Evolutionary conservation across 2,329 filamentous ascomycete genomes (phyloP), one percentile per base, ranked within the genome.

Genomic region (Colletotrichum truncatum): DNA sequence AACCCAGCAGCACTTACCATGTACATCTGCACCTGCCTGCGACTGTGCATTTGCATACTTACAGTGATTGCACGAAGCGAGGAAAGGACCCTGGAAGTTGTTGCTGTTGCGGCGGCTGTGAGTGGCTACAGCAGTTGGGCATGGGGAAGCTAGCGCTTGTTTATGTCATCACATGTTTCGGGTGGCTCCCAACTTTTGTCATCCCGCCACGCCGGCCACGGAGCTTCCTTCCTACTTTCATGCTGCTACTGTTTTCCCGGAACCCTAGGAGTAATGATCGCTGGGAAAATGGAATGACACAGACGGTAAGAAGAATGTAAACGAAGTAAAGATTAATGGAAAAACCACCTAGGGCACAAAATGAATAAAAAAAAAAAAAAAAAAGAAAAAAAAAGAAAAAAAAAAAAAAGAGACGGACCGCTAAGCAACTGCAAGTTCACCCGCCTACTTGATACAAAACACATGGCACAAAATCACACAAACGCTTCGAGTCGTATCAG

Each of bases 81-180:
- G 34, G 26, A 26, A 46, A 36, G 62, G 56, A 54, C 48, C 55
- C 55, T 46, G 39, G 38, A 30, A 26, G 21, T 46, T 30, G 30
- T 39, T 60, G 55, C 23, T 46, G 61, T 26, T 64, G 55, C 45
- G 30, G 25, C 30, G 16, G 30, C 21, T 54, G 16, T 60, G 61
- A 60, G 30, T 64, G 61, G 61, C 48, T 59, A 25, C 49, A 23
- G 23, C 16, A n/a, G 25, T n/a, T 21, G n/a, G 38, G 38, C 18
- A 10, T 18, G 18, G 52, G 14, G 34, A 8, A n/a, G 38, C 61
- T 65, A 39, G 62, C 41, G 62, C 48, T 7, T 34, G 57, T 45
- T 66, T 66, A 62, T 66, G 63, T 63, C 63, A 66, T 66, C 57
- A 56, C 28, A 56, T 66, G 63, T 56, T 66, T 66, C 57, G 48